These are phyloP conservation scores for Piper longum DNA, from an alignment of 164 flowering plant species.

Conservation along the genomic window DNA sequence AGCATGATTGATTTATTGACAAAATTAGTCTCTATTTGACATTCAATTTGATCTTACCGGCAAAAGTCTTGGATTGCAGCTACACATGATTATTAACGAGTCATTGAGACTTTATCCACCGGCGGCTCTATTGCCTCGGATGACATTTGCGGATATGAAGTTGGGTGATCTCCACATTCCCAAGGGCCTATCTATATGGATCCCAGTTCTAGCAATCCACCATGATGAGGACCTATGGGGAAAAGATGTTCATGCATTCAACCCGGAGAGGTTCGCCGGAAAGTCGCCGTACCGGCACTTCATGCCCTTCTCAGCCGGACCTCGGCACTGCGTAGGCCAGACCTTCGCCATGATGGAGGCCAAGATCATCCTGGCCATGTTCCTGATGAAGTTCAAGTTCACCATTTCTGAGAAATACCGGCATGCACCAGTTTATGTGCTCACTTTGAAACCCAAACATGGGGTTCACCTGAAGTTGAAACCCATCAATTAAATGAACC, in stretches of 20 bases:
- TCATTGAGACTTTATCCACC: constrained; percentile 85
- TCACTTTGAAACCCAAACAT: constrained; percentile 76
- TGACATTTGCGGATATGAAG: constrained; percentile 73
- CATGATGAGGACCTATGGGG: constrained; percentile 87
- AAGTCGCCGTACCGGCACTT: constrained; percentile 47
- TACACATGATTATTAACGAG: constrained; percentile 82
- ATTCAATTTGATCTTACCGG: background rate
- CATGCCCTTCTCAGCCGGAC: constrained; percentile 80
- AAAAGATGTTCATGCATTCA: constrained; percentile 76
- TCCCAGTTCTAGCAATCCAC: constrained; percentile 81
- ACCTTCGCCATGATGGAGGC: constrained; percentile 87
- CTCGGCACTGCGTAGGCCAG: constrained; percentile 82
- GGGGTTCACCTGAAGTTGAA: constrained; percentile 67
- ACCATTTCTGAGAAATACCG: constrained; percentile 58
- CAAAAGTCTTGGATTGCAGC: constrained; percentile 25
- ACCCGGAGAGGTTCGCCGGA: constrained; percentile 60
- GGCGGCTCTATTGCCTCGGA: constrained; percentile 62
- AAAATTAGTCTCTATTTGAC: background rate
- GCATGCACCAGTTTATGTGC: constrained; percentile 72
- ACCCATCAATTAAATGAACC: constrained; percentile 21
- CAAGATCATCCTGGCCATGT: constrained; percentile 63
- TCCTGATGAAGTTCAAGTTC: constrained; percentile 56
- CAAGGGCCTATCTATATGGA: constrained; percentile 78
- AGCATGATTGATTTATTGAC: background rate
- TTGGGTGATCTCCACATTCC: constrained; percentile 78